phyloP scores from a whole-genome alignment of 164 flowering plant genomes.

The Hamamelis virginiana region DNA sequence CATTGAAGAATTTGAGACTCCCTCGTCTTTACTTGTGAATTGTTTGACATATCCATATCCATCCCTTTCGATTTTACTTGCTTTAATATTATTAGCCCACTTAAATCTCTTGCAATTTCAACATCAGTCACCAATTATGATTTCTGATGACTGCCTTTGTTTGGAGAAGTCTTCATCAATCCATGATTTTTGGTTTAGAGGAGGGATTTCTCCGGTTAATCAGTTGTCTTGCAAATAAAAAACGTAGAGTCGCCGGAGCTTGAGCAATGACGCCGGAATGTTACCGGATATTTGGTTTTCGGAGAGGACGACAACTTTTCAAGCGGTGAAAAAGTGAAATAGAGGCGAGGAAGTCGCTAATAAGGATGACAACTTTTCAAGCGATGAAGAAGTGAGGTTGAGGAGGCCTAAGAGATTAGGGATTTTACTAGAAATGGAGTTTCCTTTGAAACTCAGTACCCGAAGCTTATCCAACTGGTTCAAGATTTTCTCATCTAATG shows the following conservation, averaged over 20 bases:
- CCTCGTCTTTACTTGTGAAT: too few species aligned
- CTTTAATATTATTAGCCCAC: too few species aligned
- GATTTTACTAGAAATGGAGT: constrained; percentile 64
- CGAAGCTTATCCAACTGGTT: constrained; percentile 74
- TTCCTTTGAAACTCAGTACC: constrained; percentile 75
- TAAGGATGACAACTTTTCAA: constrained; percentile 68
- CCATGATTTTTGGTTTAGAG: constrained; percentile 47
- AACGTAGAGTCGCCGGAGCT: constrained; percentile 45
- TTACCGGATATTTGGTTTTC: constrained; percentile 63
- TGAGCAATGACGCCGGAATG: constrained; percentile 48
- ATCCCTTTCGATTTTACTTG: too few species aligned
- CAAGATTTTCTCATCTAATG: constrained; percentile 39
- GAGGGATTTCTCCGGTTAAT: constrained; percentile 62
- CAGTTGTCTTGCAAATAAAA: constrained; percentile 60
- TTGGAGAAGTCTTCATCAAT: too few species aligned
- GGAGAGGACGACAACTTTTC: constrained; percentile 53
- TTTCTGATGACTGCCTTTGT: too few species aligned
- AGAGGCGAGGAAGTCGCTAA: constrained; percentile 67
- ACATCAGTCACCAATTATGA: too few species aligned
- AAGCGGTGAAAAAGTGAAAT: constrained; percentile 61
- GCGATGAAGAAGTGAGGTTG: constrained; percentile 65
- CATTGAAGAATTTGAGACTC: constrained; percentile 65
- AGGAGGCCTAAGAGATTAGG: constrained; percentile 62
- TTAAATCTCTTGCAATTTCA: too few species aligned
- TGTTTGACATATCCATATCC: too few species aligned